phyloP scores from a whole-genome alignment of 176 grass and related monocot genomes.

The Urochloa ruziziensis region DNA sequence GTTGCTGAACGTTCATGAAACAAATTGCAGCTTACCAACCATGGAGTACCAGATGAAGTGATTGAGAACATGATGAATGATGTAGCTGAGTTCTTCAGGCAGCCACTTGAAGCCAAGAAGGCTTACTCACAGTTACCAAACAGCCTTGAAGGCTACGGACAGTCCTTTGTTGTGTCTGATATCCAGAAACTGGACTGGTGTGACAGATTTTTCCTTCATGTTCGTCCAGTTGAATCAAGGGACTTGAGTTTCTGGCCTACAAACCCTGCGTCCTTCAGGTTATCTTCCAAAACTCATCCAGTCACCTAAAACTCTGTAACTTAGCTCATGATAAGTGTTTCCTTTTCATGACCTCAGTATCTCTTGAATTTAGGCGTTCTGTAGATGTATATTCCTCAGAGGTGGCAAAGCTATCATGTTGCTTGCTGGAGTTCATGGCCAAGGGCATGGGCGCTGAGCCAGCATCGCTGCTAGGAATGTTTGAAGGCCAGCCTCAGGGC shows the following conservation, averaged over 20 bases:
- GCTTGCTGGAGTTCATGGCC: conserved; percentile 40
- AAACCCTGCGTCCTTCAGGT: conserved; percentile 25
- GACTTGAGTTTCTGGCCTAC: conserved; percentile 41
- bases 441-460: conserved; percentile 44
- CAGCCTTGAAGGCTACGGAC: conserved; percentile 42
- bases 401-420: conserved; percentile 10
- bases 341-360: neutral
- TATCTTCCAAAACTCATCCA: neutral
- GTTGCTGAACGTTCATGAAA: neutral
- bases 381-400: conserved; percentile 52
- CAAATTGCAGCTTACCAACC: conserved; percentile 45
- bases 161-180: conserved; percentile 37
- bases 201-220: conserved; percentile 33
- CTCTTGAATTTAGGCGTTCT: conserved; percentile 20
- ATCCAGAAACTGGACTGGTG: conserved; percentile 58
- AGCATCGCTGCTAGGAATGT: conserved; percentile 21
- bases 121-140: conserved; percentile 3
- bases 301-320: neutral
- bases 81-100: conserved; percentile 40
- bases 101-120: conserved; percentile 29
- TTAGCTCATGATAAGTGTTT: neutral
- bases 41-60: conserved; percentile 37
- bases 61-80: conserved; percentile 28
- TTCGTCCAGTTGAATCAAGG: conserved; percentile 29
- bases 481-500: conserved; percentile 33